Percentiles rank a stretch among this genome's conserved stretches.
These are phyloP conservation scores for Aspergillus alliaceus DNA, from an alignment of 2,329 filamentous ascomycete species.

Conservation along the genomic window DNA sequence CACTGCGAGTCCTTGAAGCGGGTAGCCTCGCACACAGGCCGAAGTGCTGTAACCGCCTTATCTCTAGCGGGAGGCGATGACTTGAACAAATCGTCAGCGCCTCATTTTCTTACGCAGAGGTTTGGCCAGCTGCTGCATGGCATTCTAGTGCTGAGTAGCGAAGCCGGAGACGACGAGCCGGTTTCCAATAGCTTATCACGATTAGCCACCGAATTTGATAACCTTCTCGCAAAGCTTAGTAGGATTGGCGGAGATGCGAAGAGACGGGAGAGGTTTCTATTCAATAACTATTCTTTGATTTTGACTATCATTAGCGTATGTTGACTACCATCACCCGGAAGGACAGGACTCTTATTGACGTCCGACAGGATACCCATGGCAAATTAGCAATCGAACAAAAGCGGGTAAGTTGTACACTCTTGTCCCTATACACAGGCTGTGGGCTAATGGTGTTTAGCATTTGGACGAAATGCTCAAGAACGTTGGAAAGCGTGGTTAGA, in stretches of 20 bases:
- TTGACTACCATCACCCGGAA: background rate
- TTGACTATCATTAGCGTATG: slow-evolving; percentile 79
- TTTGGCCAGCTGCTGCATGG: slow-evolving; percentile 91
- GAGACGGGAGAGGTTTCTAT: slow-evolving; percentile 83
- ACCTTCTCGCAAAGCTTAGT: slow-evolving; percentile 75
- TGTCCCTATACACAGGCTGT: background rate
- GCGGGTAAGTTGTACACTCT: slow-evolving; percentile 35
- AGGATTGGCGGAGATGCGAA: slow-evolving; percentile 73
- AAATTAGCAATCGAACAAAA: slow-evolving; percentile 67
- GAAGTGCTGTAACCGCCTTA: slow-evolving; percentile 54
- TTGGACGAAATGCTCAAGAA: slow-evolving; percentile 42
- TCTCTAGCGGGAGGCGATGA: slow-evolving; percentile 52
- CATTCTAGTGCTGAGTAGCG: slow-evolving; percentile 78
- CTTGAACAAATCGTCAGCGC: slow-evolving; percentile 57
- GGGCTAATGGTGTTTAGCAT: slow-evolving; percentile 31
- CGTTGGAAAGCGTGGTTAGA: slow-evolving; percentile 30
- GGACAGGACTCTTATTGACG: background rate
- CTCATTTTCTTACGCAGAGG: slow-evolving; percentile 89
- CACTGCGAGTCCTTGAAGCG: slow-evolving; percentile 84
- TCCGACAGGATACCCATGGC: slow-evolving; percentile 45
- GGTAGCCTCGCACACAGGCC: slow-evolving; percentile 48
- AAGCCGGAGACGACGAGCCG: slow-evolving; percentile 91
- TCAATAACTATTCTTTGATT: slow-evolving; percentile 95
- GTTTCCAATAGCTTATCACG: slow-evolving; percentile 77
- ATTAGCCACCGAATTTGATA: slow-evolving; percentile 77